Percentiles rank a stretch among this genome's conserved stretches.
Evolutionary conservation across 805 yeast species (phyloP).

Genomic region (Candida chilensis): DNA sequence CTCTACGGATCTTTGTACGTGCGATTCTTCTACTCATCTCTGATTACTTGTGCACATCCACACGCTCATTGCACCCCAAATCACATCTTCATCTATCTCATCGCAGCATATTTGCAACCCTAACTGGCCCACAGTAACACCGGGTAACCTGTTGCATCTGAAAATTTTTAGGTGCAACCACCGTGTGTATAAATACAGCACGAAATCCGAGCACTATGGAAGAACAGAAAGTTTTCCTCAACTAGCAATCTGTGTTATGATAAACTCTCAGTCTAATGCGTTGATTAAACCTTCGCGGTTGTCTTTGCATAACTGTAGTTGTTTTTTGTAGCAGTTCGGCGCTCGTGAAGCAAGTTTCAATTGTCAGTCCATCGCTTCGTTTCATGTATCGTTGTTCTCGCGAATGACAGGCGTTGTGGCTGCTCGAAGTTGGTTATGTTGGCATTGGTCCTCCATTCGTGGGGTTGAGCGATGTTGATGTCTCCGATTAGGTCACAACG

Average conservation of each 20-base stretch:
- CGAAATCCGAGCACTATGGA: too few relatives aligned
- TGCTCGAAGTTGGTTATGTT: too few relatives aligned
- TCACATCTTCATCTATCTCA: constrained; percentile 4
- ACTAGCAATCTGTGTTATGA: constrained; percentile 46
- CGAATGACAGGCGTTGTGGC: too few relatives aligned
- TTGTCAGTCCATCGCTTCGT: too few relatives aligned
- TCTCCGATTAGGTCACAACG: constrained; percentile 12
- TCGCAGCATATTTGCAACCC: constrained; percentile 2
- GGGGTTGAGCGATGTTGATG: constrained; percentile 52
- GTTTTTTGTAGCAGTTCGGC: constrained; percentile 51
- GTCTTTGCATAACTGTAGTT: constrained; percentile 19
- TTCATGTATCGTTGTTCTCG: too few relatives aligned
- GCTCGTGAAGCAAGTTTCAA: constrained; percentile 58
- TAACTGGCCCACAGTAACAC: background rate
- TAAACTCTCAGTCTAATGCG: constrained; percentile 26
- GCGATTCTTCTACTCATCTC: constrained; percentile 21
- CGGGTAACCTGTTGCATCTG: too few relatives aligned
- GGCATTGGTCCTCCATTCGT: constrained; percentile 31
- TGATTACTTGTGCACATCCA: background rate
- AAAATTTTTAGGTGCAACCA: too few relatives aligned
- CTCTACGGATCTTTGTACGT: constrained; percentile 14
- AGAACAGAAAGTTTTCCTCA: too few relatives aligned
- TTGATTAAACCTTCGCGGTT: constrained; percentile 20
- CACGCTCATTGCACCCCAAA: background rate
- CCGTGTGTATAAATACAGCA: constrained; percentile 4